Conservation (phyloP, 148 eudicot species). For the Rhododendron simsii region DNA sequence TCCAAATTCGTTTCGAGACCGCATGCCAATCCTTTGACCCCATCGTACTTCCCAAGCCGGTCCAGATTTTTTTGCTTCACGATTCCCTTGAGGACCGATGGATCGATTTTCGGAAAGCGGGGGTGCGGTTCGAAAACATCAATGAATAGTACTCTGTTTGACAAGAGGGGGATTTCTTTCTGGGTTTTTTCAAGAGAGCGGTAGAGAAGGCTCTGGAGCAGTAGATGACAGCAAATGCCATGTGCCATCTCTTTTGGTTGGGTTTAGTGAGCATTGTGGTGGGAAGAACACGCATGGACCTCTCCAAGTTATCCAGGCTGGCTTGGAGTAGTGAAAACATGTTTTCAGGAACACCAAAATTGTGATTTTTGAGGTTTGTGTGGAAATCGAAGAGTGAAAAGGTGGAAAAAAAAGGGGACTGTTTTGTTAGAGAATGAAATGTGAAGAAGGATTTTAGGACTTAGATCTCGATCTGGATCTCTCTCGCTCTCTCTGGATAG, state of each 20-base stretch:
- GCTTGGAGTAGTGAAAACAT: neutral
- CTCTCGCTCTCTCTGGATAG: too few relatives aligned
- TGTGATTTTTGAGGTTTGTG: neutral
- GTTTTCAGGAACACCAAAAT: neutral
- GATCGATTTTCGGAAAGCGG: neutral
- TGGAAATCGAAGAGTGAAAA: neutral
- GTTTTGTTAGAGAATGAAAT: neutral
- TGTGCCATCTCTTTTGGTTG: conserved; percentile 16
- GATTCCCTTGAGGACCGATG: neutral
- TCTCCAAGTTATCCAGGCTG: neutral
- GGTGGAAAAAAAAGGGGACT: neutral
- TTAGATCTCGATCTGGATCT: too few relatives aligned
- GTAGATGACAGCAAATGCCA: conserved; percentile 13
- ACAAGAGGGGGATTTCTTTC: neutral
- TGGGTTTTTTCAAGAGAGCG: neutral
- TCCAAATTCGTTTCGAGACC: neutral
- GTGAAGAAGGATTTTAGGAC: too few relatives aligned
- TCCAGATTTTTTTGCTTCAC: neutral
- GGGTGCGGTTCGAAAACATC: neutral
- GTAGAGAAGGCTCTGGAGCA: conserved; percentile 17
- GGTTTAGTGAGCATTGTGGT: neutral
- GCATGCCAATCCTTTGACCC: neutral
- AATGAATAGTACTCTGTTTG: neutral
- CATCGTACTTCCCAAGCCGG: neutral
- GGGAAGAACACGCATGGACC: neutral